These are phyloP conservation scores for Scheffersomyces stipitis DNA, from an alignment of 805 yeast genomes.

Conservation along the genomic window DNA sequence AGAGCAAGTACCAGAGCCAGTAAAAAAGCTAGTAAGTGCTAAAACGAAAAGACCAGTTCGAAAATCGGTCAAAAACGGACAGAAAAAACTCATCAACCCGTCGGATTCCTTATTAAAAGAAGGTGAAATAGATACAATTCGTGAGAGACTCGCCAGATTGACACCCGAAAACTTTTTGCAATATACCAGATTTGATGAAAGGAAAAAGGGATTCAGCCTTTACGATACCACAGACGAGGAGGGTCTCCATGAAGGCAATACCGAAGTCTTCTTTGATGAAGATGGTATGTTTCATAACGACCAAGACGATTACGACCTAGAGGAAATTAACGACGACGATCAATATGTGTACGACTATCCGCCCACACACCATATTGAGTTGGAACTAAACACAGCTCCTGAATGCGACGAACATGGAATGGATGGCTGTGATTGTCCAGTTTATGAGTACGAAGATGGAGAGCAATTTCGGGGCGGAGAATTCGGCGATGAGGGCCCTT, in stretches of 20 bases:
- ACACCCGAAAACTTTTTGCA: constrained; percentile 14
- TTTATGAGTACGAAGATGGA: constrained; percentile 10
- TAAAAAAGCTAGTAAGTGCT: background rate
- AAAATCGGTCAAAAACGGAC: background rate
- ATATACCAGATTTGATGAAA: constrained; percentile 2
- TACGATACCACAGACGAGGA: constrained; percentile 41
- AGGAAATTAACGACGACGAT: constrained; percentile 30
- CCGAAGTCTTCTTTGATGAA: constrained; percentile 16
- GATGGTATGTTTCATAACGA: constrained; percentile 9
- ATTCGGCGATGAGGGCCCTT: constrained; percentile 32
- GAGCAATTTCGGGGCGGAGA: constrained; percentile 1
- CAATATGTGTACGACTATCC: constrained; percentile 27
- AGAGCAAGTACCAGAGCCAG: background rate
- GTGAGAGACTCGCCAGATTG: constrained; percentile 25
- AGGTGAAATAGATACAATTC: constrained; percentile 27
- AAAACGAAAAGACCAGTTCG: background rate
- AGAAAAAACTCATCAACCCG: background rate
- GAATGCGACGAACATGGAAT: constrained; percentile 29
- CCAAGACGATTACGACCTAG: constrained; percentile 40
- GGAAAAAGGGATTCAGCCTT: constrained; percentile 23
- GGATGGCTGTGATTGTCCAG: constrained; percentile 26
- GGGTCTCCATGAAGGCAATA: constrained; percentile 36
- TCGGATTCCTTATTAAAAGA: constrained; percentile 18
- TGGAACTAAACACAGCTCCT: constrained; percentile 37
- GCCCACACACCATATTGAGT: constrained; percentile 41